phyloP scores from a whole-genome alignment of 164 flowering plant species.

The Aristolochia californica region DNA sequence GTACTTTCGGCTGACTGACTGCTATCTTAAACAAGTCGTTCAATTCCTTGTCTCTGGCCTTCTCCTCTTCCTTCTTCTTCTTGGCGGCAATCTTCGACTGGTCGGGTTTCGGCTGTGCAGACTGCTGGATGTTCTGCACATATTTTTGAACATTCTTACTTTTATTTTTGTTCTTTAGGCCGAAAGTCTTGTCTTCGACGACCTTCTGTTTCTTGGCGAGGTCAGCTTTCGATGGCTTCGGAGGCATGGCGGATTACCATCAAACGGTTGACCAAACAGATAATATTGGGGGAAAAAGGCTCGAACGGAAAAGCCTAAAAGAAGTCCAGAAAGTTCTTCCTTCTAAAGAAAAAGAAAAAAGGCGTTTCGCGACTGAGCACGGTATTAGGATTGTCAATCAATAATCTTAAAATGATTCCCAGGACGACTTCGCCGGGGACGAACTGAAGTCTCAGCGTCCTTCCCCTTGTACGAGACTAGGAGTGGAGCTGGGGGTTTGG shows the following conservation, averaged over 20 bases:
- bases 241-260: constrained; percentile 48
- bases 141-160: constrained; percentile 92
- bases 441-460: no score
- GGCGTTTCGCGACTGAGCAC: no score
- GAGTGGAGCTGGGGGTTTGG: no score
- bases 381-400: no score
- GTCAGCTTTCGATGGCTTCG: constrained; percentile 77
- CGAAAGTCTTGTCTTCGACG: constrained; percentile 96
- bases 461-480: no score
- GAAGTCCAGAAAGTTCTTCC: no score
- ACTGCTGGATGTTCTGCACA: constrained; percentile 63
- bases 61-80: constrained; percentile 98
- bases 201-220: constrained; percentile 94
- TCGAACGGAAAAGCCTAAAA: no score
- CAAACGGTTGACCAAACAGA: background rate
- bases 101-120: constrained; percentile 73
- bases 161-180: constrained; percentile 94
- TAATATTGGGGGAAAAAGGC: no score
- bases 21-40: constrained; percentile 87
- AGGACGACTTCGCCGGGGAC: no score
- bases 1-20: constrained; percentile 94
- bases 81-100: constrained; percentile 54
- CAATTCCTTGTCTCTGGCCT: constrained; percentile 85
- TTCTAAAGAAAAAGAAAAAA: no score
- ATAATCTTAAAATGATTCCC: no score